Conservation (phyloP, 1,139 yeast genomes). For the Yarrowia galli region DNA sequence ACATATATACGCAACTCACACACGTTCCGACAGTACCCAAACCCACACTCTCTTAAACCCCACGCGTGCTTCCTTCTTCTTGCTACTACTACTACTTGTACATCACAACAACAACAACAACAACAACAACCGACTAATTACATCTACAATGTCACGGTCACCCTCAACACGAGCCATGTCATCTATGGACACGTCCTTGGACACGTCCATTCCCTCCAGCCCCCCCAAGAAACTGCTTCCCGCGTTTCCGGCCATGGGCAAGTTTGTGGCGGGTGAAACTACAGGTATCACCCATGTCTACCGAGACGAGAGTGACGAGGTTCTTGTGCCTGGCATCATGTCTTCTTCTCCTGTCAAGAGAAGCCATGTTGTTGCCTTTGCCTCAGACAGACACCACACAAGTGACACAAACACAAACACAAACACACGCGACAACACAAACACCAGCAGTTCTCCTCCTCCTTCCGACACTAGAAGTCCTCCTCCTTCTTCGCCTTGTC, state of each 20-base stretch:
- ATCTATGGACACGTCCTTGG: background rate
- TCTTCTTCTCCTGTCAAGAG: slow-evolving; percentile 31
- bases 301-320: slow-evolving; percentile 30
- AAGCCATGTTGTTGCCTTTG: slow-evolving; percentile 9
- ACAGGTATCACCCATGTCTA: slow-evolving; percentile 24
- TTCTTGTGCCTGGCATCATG: slow-evolving; percentile 30
- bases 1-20: background rate
- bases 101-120: background rate
- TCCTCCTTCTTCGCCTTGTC: slow-evolving; percentile 34
- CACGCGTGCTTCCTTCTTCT: background rate
- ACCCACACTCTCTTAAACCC: slow-evolving; percentile 27
- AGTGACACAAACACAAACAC: background rate
- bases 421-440: background rate
- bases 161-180: no score
- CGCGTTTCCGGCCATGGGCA: slow-evolving; percentile 38
- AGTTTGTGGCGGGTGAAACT: slow-evolving; percentile 33
- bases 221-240: slow-evolving; percentile 34
- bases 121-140: background rate
- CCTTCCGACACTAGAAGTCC: background rate
- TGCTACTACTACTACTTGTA: no score
- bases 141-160: background rate
- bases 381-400: background rate
- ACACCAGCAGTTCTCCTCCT: background rate
- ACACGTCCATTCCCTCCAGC: slow-evolving; percentile 16
- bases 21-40: background rate